These are phyloP conservation scores for Botryotinia globosa DNA, from an alignment of 2,329 filamentous ascomycete species.

Conservation along the genomic window DNA sequence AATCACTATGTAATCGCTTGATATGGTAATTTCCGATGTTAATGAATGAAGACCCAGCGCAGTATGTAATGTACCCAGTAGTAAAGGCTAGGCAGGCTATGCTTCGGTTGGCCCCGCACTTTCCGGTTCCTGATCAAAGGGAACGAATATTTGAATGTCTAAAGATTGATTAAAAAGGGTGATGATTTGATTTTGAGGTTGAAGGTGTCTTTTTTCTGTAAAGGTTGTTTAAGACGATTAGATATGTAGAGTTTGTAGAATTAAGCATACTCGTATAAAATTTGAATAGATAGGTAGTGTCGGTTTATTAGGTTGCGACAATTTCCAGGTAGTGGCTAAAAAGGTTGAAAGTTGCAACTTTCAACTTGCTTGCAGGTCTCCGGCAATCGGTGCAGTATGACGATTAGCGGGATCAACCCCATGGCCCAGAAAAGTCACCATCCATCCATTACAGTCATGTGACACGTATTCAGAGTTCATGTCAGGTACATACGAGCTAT, in stretches of 20 bases:
- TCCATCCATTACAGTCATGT: neutral
- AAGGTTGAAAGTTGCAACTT: neutral
- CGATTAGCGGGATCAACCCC: slow-evolving; percentile 6
- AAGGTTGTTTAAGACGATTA: neutral
- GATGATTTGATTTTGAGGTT: neutral
- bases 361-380: slow-evolving; percentile 7
- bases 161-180: neutral
- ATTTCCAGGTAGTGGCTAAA: neutral
- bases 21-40: slow-evolving; percentile 14
- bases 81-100: neutral
- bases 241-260: neutral
- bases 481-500: slow-evolving; percentile 13
- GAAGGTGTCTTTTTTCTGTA: neutral
- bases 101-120: slow-evolving; percentile 16
- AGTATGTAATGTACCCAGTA: neutral
- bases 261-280: neutral
- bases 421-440: neutral
- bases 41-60: neutral
- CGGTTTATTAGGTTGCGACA: neutral
- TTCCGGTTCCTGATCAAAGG: slow-evolving; percentile 1
- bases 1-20: slow-evolving; percentile 15
- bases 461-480: neutral
- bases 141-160: neutral
- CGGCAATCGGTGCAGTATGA: slow-evolving; percentile 2
- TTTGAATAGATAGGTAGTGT: neutral